Evolutionary conservation across 257 asterid genomes (phyloP).

Genomic region (Euphrasia confusa): DNA sequence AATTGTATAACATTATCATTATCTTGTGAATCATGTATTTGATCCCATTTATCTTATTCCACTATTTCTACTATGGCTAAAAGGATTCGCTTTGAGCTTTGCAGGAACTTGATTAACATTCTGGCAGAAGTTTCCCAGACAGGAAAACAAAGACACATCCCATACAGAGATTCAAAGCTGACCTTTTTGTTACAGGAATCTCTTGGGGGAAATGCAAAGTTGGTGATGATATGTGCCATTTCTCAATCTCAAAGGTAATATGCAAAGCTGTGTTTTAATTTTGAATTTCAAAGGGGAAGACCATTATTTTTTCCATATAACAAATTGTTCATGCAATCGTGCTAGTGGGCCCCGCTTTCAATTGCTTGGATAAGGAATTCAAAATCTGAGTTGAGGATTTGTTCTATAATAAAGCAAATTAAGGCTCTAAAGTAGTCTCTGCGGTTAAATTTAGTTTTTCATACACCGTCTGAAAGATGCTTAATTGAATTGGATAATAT

Average conservation of each 20-base stretch:
- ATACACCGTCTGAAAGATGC: neutral
- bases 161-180: constrained; percentile 95
- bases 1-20: neutral
- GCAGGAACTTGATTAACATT: constrained; percentile 91
- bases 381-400: constrained; percentile 4
- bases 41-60: constrained; percentile 4
- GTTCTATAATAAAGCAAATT: neutral
- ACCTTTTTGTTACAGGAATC: constrained; percentile 97
- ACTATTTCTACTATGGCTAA: constrained; percentile 22
- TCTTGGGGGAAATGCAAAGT: constrained; percentile 94
- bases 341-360: constrained; percentile 7
- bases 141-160: constrained; percentile 95
- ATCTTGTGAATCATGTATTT: constrained; percentile 11
- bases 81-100: constrained; percentile 24
- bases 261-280: constrained; percentile 10
- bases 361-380: neutral
- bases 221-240: constrained; percentile 96
- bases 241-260: constrained; percentile 83
- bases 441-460: neutral
- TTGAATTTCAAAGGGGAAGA: constrained; percentile 15
- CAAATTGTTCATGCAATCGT: neutral
- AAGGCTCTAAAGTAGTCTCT: neutral
- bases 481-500: constrained; percentile 2
- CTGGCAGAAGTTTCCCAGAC: constrained; percentile 96
- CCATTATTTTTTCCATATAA: neutral